phyloP scores from a whole-genome alignment of 805 yeast genomes.

The Saccharomycopsis microspora region DNA sequence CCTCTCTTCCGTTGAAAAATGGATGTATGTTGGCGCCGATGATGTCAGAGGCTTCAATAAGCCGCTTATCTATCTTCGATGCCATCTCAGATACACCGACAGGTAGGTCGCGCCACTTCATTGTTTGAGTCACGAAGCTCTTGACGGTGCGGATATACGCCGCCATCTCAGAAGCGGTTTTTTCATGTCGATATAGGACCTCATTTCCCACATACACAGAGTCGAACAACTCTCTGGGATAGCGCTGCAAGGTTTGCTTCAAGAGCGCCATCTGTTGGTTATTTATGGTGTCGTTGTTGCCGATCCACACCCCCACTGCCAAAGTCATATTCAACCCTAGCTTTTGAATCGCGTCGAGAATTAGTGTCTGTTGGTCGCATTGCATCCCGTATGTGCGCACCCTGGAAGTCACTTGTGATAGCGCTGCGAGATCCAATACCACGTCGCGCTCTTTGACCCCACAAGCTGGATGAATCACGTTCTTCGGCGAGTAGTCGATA shows the following conservation, averaged over 20 bases:
- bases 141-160: conserved; percentile 32
- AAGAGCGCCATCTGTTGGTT: conserved; percentile 33
- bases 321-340: conserved; percentile 43
- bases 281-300: conserved; percentile 33
- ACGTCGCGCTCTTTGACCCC: conserved; percentile 38
- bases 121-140: conserved; percentile 25
- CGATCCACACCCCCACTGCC: conserved; percentile 55
- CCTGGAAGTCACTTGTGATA: conserved; percentile 48
- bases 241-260: conserved; percentile 29
- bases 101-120: conserved; percentile 24
- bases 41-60: conserved; percentile 38
- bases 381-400: conserved; percentile 51
- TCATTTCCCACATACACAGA: conserved; percentile 53
- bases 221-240: conserved; percentile 37
- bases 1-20: conserved; percentile 48
- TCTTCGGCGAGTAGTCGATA: conserved; percentile 46
- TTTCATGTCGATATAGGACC: conserved; percentile 43
- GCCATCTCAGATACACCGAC: conserved; percentile 59
- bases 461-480: conserved; percentile 42
- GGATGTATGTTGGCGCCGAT: conserved; percentile 60
- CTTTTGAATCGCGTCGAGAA: conserved; percentile 40
- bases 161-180: conserved; percentile 26
- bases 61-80: conserved; percentile 28
- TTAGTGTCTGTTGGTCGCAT: conserved; percentile 42
- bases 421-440: conserved; percentile 40